Evolutionary conservation across 495 filamentous ascomycete species (phyloP).

Genomic region (Penicillium verhagenii): DNA sequence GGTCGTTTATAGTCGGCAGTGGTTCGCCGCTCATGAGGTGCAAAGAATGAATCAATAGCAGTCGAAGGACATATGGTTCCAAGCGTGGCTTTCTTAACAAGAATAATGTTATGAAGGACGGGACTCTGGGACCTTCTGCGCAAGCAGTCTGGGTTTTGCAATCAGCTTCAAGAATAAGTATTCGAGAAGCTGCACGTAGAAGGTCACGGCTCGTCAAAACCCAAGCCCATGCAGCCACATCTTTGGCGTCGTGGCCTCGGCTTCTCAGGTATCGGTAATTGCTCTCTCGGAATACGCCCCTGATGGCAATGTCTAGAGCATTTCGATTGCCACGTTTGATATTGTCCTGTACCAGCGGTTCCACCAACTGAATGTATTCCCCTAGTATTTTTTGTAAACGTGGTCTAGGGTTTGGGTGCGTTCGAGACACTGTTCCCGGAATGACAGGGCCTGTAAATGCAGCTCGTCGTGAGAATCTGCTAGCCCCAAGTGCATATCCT

Average conservation of each 20-base stretch:
- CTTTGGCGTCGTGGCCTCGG: slow-evolving; percentile 42
- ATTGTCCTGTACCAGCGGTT: slow-evolving; percentile 27
- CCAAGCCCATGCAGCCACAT: slow-evolving; percentile 60
- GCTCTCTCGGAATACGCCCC: slow-evolving; percentile 34
- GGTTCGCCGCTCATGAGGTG: slow-evolving; percentile 37
- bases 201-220: slow-evolving; percentile 46
- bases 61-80: slow-evolving; percentile 38
- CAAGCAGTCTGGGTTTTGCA: slow-evolving; percentile 4
- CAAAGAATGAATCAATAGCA: slow-evolving; percentile 43
- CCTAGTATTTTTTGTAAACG: slow-evolving; percentile 36
- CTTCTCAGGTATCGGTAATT: slow-evolving; percentile 31
- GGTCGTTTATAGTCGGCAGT: slow-evolving; percentile 10
- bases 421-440: background rate
- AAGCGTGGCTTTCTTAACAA: slow-evolving; percentile 47
- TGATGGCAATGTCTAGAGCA: slow-evolving; percentile 26
- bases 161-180: slow-evolving; percentile 39
- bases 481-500: slow-evolving; percentile 21
- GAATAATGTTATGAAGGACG: slow-evolving; percentile 50
- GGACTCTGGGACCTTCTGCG: slow-evolving; percentile 22
- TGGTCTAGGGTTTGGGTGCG: background rate
- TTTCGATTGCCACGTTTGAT: background rate
- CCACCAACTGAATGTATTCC: slow-evolving; percentile 40
- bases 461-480: background rate
- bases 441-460: background rate
- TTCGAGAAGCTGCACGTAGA: slow-evolving; percentile 38